Percentiles rank a stretch among this genome's conserved stretches.
phyloP scores from a whole-genome alignment of 345 rosid genomes.

The Chamaenerion angustifolium region DNA sequence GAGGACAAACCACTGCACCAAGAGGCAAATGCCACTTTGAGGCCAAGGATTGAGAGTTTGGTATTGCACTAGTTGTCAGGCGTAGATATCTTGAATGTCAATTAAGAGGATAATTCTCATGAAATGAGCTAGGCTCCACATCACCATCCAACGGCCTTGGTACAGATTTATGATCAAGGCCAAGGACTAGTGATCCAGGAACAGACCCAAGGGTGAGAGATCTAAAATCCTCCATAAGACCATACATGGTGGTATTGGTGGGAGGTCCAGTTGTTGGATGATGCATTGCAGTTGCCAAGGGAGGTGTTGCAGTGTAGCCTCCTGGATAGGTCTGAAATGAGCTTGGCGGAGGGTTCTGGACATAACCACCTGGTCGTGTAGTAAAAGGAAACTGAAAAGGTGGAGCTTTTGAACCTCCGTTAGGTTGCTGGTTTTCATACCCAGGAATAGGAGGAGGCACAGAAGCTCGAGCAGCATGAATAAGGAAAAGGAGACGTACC shows the following conservation, averaged over 20 bases:
- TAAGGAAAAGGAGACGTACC: no score
- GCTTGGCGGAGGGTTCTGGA: conserved; percentile 23
- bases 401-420: conserved; percentile 24
- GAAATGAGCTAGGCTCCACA: conserved; percentile 56
- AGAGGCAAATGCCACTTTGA: no score
- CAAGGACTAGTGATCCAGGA: conserved; percentile 76
- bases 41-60: no score
- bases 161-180: conserved; percentile 57
- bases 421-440: conserved; percentile 37
- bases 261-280: conserved; percentile 53
- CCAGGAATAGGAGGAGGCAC: conserved; percentile 50
- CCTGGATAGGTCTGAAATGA: conserved; percentile 27
- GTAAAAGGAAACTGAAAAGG: conserved; percentile 26
- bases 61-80: no score
- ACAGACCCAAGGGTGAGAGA: conserved; percentile 59
- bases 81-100: no score
- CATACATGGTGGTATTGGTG: conserved; percentile 46
- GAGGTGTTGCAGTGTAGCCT: no score
- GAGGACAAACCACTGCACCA: no score
- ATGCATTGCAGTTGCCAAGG: conserved; percentile 29
- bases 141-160: conserved; percentile 95
- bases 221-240: conserved; percentile 74
- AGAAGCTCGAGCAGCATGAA: conserved; percentile 22
- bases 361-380: conserved; percentile 40
- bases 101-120: conserved; percentile 49